Evolutionary conservation across 805 yeast species (phyloP).

Genomic region (Ogataea minuta): DNA sequence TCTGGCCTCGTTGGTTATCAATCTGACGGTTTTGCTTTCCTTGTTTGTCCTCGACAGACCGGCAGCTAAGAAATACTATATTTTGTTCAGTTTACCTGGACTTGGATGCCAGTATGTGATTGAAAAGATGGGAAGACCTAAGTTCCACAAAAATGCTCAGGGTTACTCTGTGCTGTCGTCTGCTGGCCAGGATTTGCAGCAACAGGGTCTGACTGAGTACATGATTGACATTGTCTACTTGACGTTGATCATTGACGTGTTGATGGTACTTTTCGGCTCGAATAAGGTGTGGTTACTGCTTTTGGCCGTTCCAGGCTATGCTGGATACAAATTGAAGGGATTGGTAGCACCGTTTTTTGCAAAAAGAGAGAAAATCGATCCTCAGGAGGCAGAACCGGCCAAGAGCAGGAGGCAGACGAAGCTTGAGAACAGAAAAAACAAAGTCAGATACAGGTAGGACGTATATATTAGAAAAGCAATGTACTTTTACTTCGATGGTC

Average conservation of each 20-base stretch:
- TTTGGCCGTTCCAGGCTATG: slow-evolving; percentile 51
- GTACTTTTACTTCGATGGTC: too few species aligned
- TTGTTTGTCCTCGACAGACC: slow-evolving; percentile 46
- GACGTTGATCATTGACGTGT: slow-evolving; percentile 55
- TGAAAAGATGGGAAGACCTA: slow-evolving; percentile 63
- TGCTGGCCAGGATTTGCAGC: slow-evolving; percentile 62
- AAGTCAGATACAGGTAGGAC: slow-evolving; percentile 7
- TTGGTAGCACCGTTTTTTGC: slow-evolving; percentile 32
- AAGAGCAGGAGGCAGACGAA: slow-evolving; percentile 20
- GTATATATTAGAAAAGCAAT: too few species aligned
- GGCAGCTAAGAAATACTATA: slow-evolving; percentile 40
- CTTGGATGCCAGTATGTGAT: slow-evolving; percentile 47
- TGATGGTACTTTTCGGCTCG: slow-evolving; percentile 53
- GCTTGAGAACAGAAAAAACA: slow-evolving; percentile 34
- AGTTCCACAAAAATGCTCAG: slow-evolving; percentile 36
- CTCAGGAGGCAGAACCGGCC: slow-evolving; percentile 8
- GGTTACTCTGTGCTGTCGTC: slow-evolving; percentile 41
- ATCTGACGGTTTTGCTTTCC: slow-evolving; percentile 38
- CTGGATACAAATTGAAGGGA: slow-evolving; percentile 45
- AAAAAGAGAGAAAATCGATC: slow-evolving; percentile 20
- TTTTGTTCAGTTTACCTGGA: slow-evolving; percentile 43
- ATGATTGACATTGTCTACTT: slow-evolving; percentile 68
- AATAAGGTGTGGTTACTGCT: slow-evolving; percentile 60
- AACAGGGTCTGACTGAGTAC: slow-evolving; percentile 67
- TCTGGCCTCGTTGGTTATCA: slow-evolving; percentile 37